phyloP scores from a whole-genome alignment of 1,139 yeast genomes.

The Blastobotrys proliferans region DNA sequence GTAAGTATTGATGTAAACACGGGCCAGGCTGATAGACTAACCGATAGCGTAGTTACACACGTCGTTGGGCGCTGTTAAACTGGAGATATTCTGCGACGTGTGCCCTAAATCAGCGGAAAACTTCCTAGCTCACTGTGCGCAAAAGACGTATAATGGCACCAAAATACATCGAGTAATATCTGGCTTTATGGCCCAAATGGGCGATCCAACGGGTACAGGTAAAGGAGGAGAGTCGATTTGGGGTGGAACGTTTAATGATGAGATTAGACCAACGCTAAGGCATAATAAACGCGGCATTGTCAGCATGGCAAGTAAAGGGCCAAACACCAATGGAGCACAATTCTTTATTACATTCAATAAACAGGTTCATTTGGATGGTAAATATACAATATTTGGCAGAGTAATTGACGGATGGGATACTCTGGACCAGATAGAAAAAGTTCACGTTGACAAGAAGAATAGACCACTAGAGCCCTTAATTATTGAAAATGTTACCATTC shows the following conservation, averaged over 20 bases:
- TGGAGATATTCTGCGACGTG: constrained; percentile 40
- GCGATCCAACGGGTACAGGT: constrained; percentile 48
- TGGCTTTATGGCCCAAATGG: constrained; percentile 47
- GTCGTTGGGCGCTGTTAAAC: constrained; percentile 39
- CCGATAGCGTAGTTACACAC: constrained; percentile 33
- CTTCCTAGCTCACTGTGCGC: constrained; percentile 47
- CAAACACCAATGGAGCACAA: constrained; percentile 44
- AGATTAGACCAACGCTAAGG: constrained; percentile 40
- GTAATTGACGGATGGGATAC: constrained; percentile 40
- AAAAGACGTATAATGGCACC: constrained; percentile 42
- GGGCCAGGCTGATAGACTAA: not conserved
- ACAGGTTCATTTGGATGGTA: constrained; percentile 48
- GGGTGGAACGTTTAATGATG: constrained; percentile 51
- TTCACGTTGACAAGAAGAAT: constrained; percentile 39
- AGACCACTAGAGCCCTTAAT: constrained; percentile 38
- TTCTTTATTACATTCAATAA: constrained; percentile 42
- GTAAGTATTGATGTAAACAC: constrained; percentile 2
- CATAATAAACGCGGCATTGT: constrained; percentile 43
- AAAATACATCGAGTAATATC: constrained; percentile 43
- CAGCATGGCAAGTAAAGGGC: constrained; percentile 46
- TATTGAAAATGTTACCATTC: constrained; percentile 34
- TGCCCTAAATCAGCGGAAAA: constrained; percentile 42
- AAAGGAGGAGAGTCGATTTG: constrained; percentile 50
- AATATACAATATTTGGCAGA: constrained; percentile 56
- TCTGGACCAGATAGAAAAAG: constrained; percentile 39